Percentiles rank a stretch among this genome's conserved stretches.
Evolutionary conservation across 257 asterid species (phyloP).

Genomic region (Petunia axillaris): DNA sequence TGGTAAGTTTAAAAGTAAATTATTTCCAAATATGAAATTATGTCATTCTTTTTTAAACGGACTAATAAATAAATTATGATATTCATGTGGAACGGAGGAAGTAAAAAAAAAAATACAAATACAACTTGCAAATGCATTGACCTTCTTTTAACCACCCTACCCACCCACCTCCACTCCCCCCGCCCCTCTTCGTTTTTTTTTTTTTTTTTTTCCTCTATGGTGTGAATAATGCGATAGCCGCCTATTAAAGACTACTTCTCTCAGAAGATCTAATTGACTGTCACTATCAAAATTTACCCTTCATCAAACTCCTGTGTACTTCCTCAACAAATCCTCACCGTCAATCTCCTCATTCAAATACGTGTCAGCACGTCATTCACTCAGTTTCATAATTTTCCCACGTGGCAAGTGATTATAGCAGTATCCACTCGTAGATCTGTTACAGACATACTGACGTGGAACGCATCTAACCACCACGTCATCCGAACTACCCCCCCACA

Average conservation of each 20-base stretch:
- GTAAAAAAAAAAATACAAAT: not conserved
- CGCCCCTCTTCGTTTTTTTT: too few relatives aligned
- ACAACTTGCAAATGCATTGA: not conserved
- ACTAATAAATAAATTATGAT: too few relatives aligned
- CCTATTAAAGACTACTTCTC: conserved; percentile 36
- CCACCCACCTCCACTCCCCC: too few relatives aligned
- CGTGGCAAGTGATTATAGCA: conserved; percentile 5
- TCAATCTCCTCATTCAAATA: not conserved
- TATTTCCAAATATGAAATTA: too few relatives aligned
- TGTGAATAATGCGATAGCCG: conserved; percentile 33
- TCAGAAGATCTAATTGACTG: not conserved
- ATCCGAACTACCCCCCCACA: conserved; percentile 32
- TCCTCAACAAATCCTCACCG: conserved; percentile 28
- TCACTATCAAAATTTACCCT: too few relatives aligned
- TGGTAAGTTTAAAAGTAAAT: too few relatives aligned
- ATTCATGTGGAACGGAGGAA: too few relatives aligned
- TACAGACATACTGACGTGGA: conserved; percentile 46
- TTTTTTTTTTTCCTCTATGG: too few relatives aligned
- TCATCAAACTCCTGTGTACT: not conserved
- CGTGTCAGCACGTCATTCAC: not conserved
- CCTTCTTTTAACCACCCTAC: not conserved
- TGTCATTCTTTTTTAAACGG: too few relatives aligned
- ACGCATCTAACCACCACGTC: conserved; percentile 61
- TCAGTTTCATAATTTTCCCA: not conserved
- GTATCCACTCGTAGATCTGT: conserved; percentile 16